Percentiles rank a stretch among this genome's conserved stretches.
phyloP scores from a whole-genome alignment of 2,329 filamentous ascomycete genomes.

The Furcasterigmium furcatum region DNA sequence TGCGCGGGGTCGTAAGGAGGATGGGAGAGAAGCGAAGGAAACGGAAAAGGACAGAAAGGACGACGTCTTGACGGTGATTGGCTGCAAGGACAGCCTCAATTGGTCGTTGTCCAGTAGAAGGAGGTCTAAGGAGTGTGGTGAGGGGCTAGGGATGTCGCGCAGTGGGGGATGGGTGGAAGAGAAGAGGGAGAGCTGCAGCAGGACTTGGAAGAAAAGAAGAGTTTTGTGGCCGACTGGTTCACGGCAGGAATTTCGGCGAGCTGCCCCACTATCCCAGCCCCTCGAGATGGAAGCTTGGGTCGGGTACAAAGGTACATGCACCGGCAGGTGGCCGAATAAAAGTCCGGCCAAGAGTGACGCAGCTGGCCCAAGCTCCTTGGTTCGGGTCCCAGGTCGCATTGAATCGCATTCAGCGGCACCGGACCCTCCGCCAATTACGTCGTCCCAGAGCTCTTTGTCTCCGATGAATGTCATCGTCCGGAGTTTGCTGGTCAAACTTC shows the following conservation, averaged over 20 bases:
- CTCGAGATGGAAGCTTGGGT: neutral
- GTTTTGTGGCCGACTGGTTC: constrained; percentile 5
- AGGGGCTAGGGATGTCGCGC: neutral
- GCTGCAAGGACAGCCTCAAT: constrained; percentile 38
- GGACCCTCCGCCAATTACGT: neutral
- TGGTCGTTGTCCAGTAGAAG: constrained; percentile 12
- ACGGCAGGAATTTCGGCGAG: constrained; percentile 14
- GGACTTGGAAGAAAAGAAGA: constrained; percentile 8
- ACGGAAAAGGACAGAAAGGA: constrained; percentile 27
- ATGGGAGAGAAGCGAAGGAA: constrained; percentile 52
- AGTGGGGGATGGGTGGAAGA: constrained; percentile 5
- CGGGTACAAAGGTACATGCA: neutral
- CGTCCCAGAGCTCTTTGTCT: neutral
- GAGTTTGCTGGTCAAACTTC: neutral
- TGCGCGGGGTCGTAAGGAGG: constrained; percentile 53
- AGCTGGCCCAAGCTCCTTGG: too few relatives aligned
- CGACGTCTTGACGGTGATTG: constrained; percentile 39
- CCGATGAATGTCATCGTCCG: too few relatives aligned
- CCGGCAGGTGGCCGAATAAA: constrained; percentile 7
- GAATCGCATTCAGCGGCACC: too few relatives aligned
- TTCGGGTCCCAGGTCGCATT: too few relatives aligned
- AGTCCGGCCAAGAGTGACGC: neutral
- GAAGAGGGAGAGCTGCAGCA: constrained; percentile 2
- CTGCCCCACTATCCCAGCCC: constrained; percentile 6
- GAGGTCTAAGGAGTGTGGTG: constrained; percentile 3